Evolutionary conservation across 176 grass and related monocot genomes (phyloP), one percentile per base, ranked within the genome.

Genomic region (Oryza nivara): DNA sequence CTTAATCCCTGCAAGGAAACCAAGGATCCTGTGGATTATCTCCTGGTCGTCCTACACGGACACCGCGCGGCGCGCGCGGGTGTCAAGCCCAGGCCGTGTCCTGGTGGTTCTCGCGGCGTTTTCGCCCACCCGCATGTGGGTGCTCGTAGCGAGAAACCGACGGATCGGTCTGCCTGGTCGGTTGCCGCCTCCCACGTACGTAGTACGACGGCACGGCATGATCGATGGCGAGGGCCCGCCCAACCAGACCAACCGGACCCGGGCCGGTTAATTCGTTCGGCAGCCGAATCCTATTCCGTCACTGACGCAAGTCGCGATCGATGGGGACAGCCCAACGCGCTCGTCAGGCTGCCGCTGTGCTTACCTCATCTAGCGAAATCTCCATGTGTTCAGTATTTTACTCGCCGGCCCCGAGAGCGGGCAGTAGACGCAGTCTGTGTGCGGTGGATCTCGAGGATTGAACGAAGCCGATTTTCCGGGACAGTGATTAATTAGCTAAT

Each of bases 321-420:
- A 63, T 63, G n/a, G 58, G 45, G 47, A 45, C 14, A 64, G 48
- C 12, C 67, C 2, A 20, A 9, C 19, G 11, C 28, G 17, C 3
- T 73, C 80, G 80, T 82, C 80, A 82, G 52, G 80, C 80, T 82
- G 80, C 51, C 69, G 80, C 69, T 73, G 23, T 64, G 80, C 80
- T 82, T 12, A 73, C 69, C 52, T 73, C 80, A 82, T 45, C 51
- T 16, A 1, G 40, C 38, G 26, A 30, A 34, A 11, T 0, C 44
- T 28, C 9, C 12, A 10, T 22, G 56, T 9, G 56, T 19, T 61
- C 51, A 58, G 19, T 5, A 7, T 17, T 44, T 44, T 44, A 44
- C 43, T 44, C 9, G 56, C 56, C 56, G 56, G 20, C 7, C 19
- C 2, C 20, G 56, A 61, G 19, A 56, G 16, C 52, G 17, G 52